Evolutionary conservation across 768 basidiomycete genomes (phyloP).

Genomic region (Mycena filopes): DNA sequence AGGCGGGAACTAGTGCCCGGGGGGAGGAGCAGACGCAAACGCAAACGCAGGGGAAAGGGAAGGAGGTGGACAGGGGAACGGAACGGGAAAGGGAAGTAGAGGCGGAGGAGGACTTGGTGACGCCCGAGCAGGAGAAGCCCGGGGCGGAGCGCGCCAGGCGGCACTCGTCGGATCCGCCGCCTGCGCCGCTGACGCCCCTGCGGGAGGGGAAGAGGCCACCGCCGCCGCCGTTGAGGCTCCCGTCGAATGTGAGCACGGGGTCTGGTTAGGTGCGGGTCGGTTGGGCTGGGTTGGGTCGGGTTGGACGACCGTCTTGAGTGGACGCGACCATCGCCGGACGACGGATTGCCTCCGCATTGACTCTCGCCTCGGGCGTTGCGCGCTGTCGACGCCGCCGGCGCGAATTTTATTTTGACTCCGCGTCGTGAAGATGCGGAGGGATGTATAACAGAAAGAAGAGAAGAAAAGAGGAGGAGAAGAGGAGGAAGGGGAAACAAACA

Average conservation of each 20-base stretch:
- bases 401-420: too few species aligned
- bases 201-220: slow-evolving; percentile 15
- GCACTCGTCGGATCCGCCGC: slow-evolving; percentile 18
- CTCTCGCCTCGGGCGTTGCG: too few species aligned
- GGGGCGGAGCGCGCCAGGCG: slow-evolving; percentile 1
- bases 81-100: neutral
- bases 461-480: too few species aligned
- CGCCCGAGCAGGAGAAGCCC: neutral
- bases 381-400: too few species aligned
- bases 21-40: neutral
- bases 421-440: too few species aligned
- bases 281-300: neutral
- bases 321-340: too few species aligned
- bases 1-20: too few species aligned
- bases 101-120: neutral
- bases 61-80: neutral
- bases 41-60: neutral
- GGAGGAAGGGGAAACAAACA: too few species aligned
- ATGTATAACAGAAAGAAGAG: too few species aligned
- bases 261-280: neutral
- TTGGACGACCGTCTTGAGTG: too few species aligned
- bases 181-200: slow-evolving; percentile 12
- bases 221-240: slow-evolving; percentile 14
- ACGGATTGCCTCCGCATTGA: too few species aligned
- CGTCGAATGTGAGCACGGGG: slow-evolving; percentile 2